These are phyloP conservation scores for Dillenia turbinata DNA, from an alignment of 164 flowering plant genomes.

Conservation along the genomic window DNA sequence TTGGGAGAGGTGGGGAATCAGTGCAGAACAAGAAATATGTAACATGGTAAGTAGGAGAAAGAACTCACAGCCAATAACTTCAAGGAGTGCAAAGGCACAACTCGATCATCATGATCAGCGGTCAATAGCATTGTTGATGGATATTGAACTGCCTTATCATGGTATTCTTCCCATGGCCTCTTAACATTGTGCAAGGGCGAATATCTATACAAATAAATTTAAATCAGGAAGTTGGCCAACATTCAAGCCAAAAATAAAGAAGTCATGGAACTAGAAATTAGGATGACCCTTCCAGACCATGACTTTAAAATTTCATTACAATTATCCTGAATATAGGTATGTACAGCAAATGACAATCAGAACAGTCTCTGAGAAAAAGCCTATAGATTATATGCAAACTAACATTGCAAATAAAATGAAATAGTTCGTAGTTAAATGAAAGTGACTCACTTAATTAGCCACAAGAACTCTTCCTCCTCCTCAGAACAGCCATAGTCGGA, in stretches of 20 bases:
- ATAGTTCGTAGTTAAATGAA: neutral
- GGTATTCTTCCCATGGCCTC: slow-evolving; percentile 80
- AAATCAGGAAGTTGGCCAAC: too few relatives aligned
- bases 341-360: too few relatives aligned
- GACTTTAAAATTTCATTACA: too few relatives aligned
- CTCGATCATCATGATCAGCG: slow-evolving; percentile 99
- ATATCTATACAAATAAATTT: slow-evolving; percentile 43
- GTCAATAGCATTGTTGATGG: slow-evolving; percentile 94
- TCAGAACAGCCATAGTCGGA: slow-evolving; percentile 98
- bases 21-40: neutral
- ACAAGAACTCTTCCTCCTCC: slow-evolving; percentile 83
- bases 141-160: slow-evolving; percentile 47
- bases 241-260: neutral
- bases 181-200: slow-evolving; percentile 96
- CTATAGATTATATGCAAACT: too few relatives aligned
- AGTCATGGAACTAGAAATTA: neutral
- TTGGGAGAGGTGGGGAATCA: neutral
- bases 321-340: too few relatives aligned
- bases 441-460: slow-evolving; percentile 81
- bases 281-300: too few relatives aligned
- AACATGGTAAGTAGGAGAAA: neutral
- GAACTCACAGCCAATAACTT: slow-evolving; percentile 85
- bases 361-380: too few relatives aligned
- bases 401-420: too few relatives aligned
- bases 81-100: slow-evolving; percentile 91